Percentiles rank a stretch among this genome's conserved stretches.
phyloP scores from a whole-genome alignment of 345 rosid species.

The Dipteronia dyeriana region DNA sequence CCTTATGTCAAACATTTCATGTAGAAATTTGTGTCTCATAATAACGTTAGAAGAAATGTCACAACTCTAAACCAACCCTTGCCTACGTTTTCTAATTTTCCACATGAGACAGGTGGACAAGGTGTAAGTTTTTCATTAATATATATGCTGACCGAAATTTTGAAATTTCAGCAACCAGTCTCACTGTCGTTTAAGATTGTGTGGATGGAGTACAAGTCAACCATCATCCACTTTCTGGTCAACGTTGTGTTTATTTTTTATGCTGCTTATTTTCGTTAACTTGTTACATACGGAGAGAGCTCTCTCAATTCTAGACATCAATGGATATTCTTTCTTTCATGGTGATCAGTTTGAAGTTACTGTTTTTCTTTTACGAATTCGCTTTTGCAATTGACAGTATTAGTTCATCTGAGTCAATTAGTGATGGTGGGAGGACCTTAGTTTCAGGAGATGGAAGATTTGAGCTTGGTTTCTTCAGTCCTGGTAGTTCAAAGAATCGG shows the following conservation, averaged over 20 bases:
- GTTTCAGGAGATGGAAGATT: slow-evolving; percentile 30
- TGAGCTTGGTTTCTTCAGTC: slow-evolving; percentile 47
- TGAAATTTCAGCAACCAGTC: too few species aligned
- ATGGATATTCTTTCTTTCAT: not conserved
- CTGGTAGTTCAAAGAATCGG: slow-evolving; percentile 36
- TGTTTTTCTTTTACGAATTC: not conserved
- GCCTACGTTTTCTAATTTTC: too few species aligned
- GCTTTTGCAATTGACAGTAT: not conserved
- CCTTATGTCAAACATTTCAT: too few species aligned
- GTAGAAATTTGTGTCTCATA: too few species aligned
- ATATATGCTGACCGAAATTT: too few species aligned
- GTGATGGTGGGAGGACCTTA: slow-evolving; percentile 24
- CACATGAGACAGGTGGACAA: too few species aligned
- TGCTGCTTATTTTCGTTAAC: not conserved
- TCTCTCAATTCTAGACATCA: not conserved
- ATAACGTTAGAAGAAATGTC: too few species aligned
- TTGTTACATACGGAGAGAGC: too few species aligned
- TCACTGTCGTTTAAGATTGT: not conserved
- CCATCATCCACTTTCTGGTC: not conserved
- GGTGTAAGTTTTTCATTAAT: too few species aligned
- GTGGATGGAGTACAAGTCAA: too few species aligned
- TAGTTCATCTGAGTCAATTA: not conserved
- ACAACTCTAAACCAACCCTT: too few species aligned
- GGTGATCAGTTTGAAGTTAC: not conserved
- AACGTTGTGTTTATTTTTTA: not conserved